Evolutionary conservation across 1,284 basidiomycete species (phyloP).

Genomic region (Clitocybe nebularis): DNA sequence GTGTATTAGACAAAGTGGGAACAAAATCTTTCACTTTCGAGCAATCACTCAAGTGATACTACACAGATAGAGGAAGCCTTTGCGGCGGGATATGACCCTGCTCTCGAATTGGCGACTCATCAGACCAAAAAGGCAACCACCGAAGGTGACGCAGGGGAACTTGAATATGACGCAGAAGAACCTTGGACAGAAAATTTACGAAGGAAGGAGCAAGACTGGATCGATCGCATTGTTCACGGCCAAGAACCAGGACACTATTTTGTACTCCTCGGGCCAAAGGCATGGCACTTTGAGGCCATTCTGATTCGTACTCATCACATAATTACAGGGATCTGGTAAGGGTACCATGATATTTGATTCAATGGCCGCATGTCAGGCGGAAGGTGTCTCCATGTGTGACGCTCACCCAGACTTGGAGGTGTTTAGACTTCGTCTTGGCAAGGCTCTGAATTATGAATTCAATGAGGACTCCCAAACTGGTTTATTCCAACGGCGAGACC

Average conservation of each 20-base stretch:
- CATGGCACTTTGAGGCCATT: constrained; percentile 24
- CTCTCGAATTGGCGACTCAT: constrained; percentile 64
- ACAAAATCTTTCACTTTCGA: constrained; percentile 13
- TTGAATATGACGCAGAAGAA: constrained; percentile 35
- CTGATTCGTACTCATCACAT: constrained; percentile 5
- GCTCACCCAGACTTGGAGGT: constrained; percentile 61
- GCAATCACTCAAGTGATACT: constrained; percentile 6
- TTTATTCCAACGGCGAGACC: constrained; percentile 79
- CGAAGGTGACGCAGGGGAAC: constrained; percentile 27
- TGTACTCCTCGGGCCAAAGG: constrained; percentile 75
- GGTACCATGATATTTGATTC: constrained; percentile 80
- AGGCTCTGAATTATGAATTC: constrained; percentile 75
- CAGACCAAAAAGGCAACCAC: constrained; percentile 29
- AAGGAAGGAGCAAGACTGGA: constrained; percentile 68
- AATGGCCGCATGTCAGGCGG: constrained; percentile 71
- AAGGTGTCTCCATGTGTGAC: constrained; percentile 47
- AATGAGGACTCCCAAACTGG: constrained; percentile 78
- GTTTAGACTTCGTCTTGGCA: constrained; percentile 78
- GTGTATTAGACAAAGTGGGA: constrained; percentile 70
- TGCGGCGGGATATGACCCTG: constrained; percentile 68
- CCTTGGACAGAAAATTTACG: constrained; percentile 60
- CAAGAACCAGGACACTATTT: constrained; percentile 71
- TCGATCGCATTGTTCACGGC: constrained; percentile 77
- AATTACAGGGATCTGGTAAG: constrained; percentile 45
- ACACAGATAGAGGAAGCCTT: constrained; percentile 63